Evolutionary conservation across 2,329 filamentous ascomycete species (phyloP), one percentile per base, ranked within the genome.

Genomic region (Aaosphaeria arxii): DNA sequence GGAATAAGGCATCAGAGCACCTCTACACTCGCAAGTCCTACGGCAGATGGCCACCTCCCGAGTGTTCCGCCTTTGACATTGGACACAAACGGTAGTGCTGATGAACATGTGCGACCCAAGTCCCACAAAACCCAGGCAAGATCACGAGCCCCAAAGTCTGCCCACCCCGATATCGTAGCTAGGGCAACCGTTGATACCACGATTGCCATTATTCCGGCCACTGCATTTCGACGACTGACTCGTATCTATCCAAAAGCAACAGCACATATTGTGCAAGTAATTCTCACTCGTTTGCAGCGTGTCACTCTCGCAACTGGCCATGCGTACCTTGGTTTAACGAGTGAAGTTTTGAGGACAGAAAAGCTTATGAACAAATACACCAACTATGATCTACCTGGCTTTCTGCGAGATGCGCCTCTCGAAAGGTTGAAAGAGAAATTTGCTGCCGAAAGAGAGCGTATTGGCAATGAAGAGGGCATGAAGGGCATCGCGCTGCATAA

Each of bases 401-500:
- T 94, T 50, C 77, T 99, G 6, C 85, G 91, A 30, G 94, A 94
- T 5, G 83, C 88, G 49, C 88, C 92, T 0, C 66, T 99, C 35
- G 83, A 88, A 52, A 80, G 92, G 17, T 73, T 99, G 17, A 97
- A 97, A 66, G 89, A 95, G 56, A 99, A 97, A 62, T 99, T 99
- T 61, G 82, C 80, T 33, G 82, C 84, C 40, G 94, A 99, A 63
- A 82, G 87, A 55, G 91, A 96, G 61, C 84, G 91, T 7, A 83
- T 91, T 17, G 87, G 86, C 1, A 81, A 84, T 2, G 89, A 94
- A 59, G 90, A 96, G 51, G 83, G 86, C 13, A 85, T 83, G 54
- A 97, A 97, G 71, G 95, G 94, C 0, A 97, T 99, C 57, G 94
- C 95, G 5, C 76, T 99, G 36, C 94, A 99, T 66, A 99, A 97